phyloP scores from a whole-genome alignment of 2,329 filamentous ascomycete species.

The Pseudogymnoascus pannorum region DNA sequence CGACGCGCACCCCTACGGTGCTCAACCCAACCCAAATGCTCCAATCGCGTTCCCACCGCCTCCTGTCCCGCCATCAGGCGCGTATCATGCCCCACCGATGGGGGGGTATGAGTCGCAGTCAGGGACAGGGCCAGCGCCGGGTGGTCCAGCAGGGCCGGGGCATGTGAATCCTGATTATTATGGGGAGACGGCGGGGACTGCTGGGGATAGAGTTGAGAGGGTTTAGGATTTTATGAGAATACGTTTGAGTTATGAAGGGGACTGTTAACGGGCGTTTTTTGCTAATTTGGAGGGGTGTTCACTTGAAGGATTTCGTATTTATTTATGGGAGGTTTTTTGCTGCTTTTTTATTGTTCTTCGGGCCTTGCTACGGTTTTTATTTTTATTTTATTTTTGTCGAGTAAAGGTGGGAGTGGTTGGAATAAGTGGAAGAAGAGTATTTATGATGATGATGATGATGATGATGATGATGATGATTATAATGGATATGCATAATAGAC shows the following conservation, averaged over 20 bases:
- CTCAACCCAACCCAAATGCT: not conserved
- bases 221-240: not conserved
- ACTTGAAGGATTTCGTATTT: not conserved
- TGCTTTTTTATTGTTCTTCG: not conserved
- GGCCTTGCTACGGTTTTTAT: not conserved
- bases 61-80: not conserved
- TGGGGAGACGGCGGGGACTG: not conserved
- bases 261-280: not conserved
- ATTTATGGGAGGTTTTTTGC: not conserved
- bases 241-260: not conserved
- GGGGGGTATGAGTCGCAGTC: not conserved
- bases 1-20: not conserved
- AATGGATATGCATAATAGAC: constrained; percentile 3
- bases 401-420: not conserved
- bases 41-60: not conserved
- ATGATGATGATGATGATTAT: not conserved
- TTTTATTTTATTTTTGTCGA: not conserved
- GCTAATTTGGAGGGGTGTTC: not conserved
- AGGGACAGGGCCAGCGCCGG: not conserved
- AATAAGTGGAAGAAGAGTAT: not conserved
- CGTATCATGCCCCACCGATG: not conserved
- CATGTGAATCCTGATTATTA: constrained; percentile 1
- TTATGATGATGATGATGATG: not conserved
- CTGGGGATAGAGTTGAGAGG: not conserved
- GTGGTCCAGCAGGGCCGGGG: not conserved